phyloP scores from a whole-genome alignment of 202 grass and related monocot species.

The Zoysia matrella region DNA sequence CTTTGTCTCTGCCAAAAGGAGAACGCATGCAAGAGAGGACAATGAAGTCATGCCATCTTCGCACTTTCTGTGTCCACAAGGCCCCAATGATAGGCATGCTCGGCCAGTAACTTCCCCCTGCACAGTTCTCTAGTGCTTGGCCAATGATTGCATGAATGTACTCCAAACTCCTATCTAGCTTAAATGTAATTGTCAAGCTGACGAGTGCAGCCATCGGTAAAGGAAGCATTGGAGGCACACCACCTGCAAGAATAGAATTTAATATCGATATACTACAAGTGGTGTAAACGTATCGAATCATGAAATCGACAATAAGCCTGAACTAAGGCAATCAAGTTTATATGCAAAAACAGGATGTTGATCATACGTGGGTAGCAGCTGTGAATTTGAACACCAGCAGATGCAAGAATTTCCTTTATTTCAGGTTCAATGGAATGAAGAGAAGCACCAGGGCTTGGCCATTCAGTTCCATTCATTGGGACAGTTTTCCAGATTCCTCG shows the following conservation, averaged over 20 bases:
- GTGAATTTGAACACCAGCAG: conserved; percentile 84
- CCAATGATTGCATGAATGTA: conserved; percentile 72
- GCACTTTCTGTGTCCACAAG: conserved; percentile 93
- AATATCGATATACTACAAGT: conserved; percentile 27
- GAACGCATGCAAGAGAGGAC: conserved; percentile 80
- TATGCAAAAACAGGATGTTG: conserved; percentile 42
- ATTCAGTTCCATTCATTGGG: conserved; percentile 97
- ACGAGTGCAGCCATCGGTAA: conserved; percentile 96
- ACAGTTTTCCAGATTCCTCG: conserved; percentile 97
- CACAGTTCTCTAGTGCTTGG: conserved; percentile 90
- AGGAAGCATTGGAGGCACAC: conserved; percentile 90
- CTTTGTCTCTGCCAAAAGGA: conserved; percentile 87
- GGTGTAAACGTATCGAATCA: conserved; percentile 13
- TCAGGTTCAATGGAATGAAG: conserved; percentile 93
- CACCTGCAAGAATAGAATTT: conserved; percentile 59
- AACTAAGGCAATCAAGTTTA: conserved; percentile 15
- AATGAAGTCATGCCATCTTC: conserved; percentile 93
- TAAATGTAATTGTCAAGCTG: conserved; percentile 97
- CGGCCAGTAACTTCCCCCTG: conserved; percentile 80
- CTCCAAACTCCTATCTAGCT: conserved; percentile 83
- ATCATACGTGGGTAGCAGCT: conserved; percentile 90
- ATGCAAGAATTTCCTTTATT: conserved; percentile 93
- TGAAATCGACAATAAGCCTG: neutral
- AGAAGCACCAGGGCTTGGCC: conserved; percentile 79
- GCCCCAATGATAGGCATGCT: conserved; percentile 98